Base-by-base conservation (phyloP, 805 yeast species). In the Suhomyces prunicola region DNA sequence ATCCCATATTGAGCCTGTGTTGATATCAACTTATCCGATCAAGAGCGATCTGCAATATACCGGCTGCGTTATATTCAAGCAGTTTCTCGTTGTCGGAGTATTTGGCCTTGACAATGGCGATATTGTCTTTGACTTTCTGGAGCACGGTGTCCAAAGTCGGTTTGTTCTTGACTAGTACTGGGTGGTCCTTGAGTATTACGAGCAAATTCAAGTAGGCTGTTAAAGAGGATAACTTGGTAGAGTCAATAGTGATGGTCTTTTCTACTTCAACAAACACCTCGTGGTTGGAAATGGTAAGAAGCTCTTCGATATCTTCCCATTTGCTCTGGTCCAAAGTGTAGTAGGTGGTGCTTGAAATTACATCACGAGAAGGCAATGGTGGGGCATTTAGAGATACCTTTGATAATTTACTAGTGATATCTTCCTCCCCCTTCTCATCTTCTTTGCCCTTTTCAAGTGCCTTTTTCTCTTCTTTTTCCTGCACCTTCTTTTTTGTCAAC, bases 191-290 rank as follows among this genome's bases (percentile, higher is more conserved):
- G 35, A 73, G 51, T 1, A 68, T 69, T 2, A 73, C 67, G 47
- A 79, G 72, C 51, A 88, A 74, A 60, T 86, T 86, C 57, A 87
- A 66, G 65, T 78, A 83, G 4, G 85, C 80, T 41, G 84, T 68
- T 7, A 87, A 64, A 2, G 79, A 69, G 41, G 80, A 73, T 40
- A 82, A 66, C 15, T 66, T 62, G 4, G 54, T 47, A 13, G 63
- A 60, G 46, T 68, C 62, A 13, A 69, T 60, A 23, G 49, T 57
- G 17, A 51, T 52, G 52, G 54, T 59, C 29, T 26, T 45, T 6
- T 56, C 59, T 4, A 44, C 7, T 19, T 57, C 54, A 13, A 50
- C 50, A 48, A 79, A 79, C 0, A 76, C 67, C 6, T 65, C 69
- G 4, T 67, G 71, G 29, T 80, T 62, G 9, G 75, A 60, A 13